A percentile compares a stretch with the other conserved stretches of the same genome.
phyloP scores from a whole-genome alignment of 305 asterid species.

The Ilex paraguariensis region DNA sequence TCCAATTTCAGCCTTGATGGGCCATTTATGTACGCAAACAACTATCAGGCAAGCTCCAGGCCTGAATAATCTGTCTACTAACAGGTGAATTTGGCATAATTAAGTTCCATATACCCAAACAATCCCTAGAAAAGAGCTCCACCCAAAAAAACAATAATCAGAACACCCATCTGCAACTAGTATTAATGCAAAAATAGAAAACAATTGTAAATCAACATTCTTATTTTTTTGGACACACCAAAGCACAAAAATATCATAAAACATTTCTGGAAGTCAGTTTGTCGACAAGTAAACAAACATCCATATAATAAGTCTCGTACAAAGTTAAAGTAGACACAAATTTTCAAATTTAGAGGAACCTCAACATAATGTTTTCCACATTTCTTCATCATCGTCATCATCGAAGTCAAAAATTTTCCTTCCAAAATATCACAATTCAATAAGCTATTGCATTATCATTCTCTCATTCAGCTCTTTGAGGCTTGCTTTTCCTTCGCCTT shows the following conservation, averaged over 20 bases:
- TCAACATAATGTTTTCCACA: constrained; percentile 13
- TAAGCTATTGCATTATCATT: constrained; percentile 5
- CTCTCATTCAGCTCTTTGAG: constrained; percentile 28
- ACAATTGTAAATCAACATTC: too few species aligned
- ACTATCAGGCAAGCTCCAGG: too few species aligned
- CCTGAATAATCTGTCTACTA: too few species aligned
- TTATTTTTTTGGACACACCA: too few species aligned
- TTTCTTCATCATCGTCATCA: constrained; percentile 33
- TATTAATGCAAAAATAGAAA: too few species aligned
- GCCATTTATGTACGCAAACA: too few species aligned
- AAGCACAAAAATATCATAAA: not conserved
- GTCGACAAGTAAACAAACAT: constrained; percentile 6
- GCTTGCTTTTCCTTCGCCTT: constrained; percentile 58
- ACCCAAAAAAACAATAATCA: too few species aligned
- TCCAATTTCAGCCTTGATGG: too few species aligned
- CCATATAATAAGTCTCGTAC: constrained; percentile 9
- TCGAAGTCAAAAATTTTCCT: constrained; percentile 22
- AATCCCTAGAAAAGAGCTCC: too few species aligned
- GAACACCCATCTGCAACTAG: too few species aligned
- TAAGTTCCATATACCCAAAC: too few species aligned
- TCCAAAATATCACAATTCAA: constrained; percentile 5
- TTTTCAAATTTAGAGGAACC: constrained; percentile 12
- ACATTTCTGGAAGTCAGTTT: not conserved
- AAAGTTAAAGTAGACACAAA: constrained; percentile 1
- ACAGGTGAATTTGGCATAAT: too few species aligned